Evolutionary conservation across 345 rosid species (phyloP), one percentile per base, ranked within the genome.

Genomic region (Eucalyptus pauciflora): DNA sequence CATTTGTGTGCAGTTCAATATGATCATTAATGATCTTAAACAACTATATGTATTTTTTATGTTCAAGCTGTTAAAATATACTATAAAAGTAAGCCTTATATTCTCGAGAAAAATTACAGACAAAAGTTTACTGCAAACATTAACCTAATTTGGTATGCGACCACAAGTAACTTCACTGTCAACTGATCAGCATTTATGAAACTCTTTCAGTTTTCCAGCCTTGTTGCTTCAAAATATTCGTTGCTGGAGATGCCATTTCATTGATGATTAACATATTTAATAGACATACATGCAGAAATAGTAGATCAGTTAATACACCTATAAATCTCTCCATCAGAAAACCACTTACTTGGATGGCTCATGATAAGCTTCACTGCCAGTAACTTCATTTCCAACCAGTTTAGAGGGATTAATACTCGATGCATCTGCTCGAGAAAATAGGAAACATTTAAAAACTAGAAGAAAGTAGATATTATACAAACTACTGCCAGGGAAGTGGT

Each of bases 321-420:
- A 86, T 56, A 2, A 41, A 50, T n/a, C 50, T 85, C 67, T 87
- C 83, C 88, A 87, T 41, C 51, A 17, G 54, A 86, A 16, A 88
- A 86, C 83, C 69, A 91, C 94, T 91, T 88, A 92, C 94, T 93
- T 92, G 86, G 83, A 86, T 85, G 71, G 41, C 87, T 62, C 88
- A 50, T 86, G 86, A 45, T 87, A 67, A 49, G 86, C 81, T 29
- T 87, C 87, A 76, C 80, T 87, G 62, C 41, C 37, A 51, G 88
- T 14, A 76, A 25, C 89, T 31, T 91, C 88, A 87, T 60, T 56
- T 89, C 87, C 92, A 90, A 43, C 89, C 50, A 62, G 37, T 15
- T 76, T 76, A 76, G 85, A 76, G 85, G 85, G 85, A 76, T 41
- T 41, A 76, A 41, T 76, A 76, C 27, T 76, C 2, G 48, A 76